phyloP scores from a whole-genome alignment of 1,139 yeast genomes.

The Kodamaea alishanica region DNA sequence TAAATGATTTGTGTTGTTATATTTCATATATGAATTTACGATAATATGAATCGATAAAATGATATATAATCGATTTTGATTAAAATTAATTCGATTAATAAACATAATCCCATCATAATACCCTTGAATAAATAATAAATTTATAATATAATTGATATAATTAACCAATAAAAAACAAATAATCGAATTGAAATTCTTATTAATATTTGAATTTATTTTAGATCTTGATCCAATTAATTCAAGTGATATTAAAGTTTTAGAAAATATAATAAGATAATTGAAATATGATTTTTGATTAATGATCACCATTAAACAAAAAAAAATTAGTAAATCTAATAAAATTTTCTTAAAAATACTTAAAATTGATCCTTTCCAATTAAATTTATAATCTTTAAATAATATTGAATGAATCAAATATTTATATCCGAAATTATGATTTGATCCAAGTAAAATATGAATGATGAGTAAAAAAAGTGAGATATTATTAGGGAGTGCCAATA shows the following conservation, averaged over 20 bases:
- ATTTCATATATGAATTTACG: constrained; percentile 28
- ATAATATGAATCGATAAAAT: constrained; percentile 43
- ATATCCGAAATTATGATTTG: constrained; percentile 38
- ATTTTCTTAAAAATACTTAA: constrained; percentile 9
- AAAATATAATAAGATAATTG: constrained; percentile 40
- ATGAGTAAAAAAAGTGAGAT: constrained; percentile 36
- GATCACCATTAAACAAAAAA: constrained; percentile 26
- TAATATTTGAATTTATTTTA: constrained; percentile 16
- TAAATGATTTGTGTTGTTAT: constrained; percentile 11
- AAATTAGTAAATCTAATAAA: constrained; percentile 29
- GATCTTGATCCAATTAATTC: constrained; percentile 43
- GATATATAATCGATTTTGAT: constrained; percentile 33
- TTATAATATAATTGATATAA: constrained; percentile 25
- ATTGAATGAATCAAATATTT: constrained; percentile 35
- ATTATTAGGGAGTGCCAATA: constrained; percentile 41
- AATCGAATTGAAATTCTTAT: constrained; percentile 24
- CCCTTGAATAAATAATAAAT: constrained; percentile 14
- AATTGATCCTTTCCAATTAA: constrained; percentile 2
- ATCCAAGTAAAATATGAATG: constrained; percentile 40
- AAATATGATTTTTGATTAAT: constrained; percentile 32
- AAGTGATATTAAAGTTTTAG: constrained; percentile 50
- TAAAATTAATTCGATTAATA: constrained; percentile 13
- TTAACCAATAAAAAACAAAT: constrained; percentile 30
- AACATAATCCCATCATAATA: constrained; percentile 11
- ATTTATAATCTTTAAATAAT: constrained; percentile 9